These are phyloP conservation scores for Epipyxis sp. DNA, from an alignment of 108 stramenopile species.

Conservation along the genomic window DNA sequence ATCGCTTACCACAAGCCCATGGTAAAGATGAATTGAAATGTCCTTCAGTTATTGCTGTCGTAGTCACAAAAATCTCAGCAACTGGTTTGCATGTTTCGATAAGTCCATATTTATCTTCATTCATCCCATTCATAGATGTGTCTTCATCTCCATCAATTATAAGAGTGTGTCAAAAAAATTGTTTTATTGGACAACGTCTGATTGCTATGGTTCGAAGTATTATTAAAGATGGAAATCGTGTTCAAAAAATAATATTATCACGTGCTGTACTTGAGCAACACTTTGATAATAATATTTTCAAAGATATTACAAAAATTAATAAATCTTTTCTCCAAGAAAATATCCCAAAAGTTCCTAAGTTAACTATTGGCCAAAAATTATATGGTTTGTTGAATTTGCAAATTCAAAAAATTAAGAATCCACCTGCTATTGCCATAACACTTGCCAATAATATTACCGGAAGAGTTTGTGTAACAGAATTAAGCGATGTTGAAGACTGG, in stretches of 20 bases:
- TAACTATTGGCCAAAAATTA: not conserved
- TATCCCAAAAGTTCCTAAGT: no score
- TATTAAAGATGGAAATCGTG: not conserved
- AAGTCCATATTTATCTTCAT: not conserved
- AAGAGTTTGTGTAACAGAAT: slow-evolving; percentile 44
- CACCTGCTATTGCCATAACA: slow-evolving; percentile 20
- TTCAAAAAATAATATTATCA: not conserved
- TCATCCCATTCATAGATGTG: not conserved
- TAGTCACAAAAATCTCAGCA: not conserved
- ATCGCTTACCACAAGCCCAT: not conserved
- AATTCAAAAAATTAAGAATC: not conserved
- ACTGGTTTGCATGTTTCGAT: not conserved
- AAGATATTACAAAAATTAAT: not conserved
- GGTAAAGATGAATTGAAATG: not conserved
- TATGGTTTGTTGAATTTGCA: not conserved
- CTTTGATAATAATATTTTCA: not conserved
- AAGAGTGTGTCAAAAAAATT: not conserved
- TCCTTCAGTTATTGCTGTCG: not conserved
- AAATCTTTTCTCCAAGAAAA: not conserved
- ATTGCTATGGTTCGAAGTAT: not conserved
- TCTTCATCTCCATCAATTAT: not conserved
- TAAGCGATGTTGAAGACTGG: slow-evolving; percentile 38
- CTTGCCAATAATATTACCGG: slow-evolving; percentile 15
- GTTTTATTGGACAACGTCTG: not conserved
- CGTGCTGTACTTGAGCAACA: not conserved